Evolutionary conservation across 768 basidiomycete genomes (phyloP).

Genomic region (Phallus indusiatus): DNA sequence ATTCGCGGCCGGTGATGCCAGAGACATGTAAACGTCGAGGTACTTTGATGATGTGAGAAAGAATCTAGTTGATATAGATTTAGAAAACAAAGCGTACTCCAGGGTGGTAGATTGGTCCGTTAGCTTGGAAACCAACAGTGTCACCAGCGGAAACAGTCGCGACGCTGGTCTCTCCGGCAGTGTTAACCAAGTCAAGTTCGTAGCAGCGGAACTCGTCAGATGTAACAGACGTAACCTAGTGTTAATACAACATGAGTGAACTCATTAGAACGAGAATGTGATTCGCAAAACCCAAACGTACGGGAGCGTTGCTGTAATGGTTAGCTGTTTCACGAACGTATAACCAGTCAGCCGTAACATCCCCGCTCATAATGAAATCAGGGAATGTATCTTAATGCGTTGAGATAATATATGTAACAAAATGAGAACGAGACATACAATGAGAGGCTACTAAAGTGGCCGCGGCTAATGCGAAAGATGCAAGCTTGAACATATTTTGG

Average conservation of each 20-base stretch:
- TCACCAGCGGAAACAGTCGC: conserved; percentile 20
- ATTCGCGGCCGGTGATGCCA: conserved; percentile 13
- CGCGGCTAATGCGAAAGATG: neutral
- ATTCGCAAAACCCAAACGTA: too few relatives aligned
- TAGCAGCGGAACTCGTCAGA: too few relatives aligned
- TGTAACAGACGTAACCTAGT: too few relatives aligned
- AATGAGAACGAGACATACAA: too few relatives aligned
- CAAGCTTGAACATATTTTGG: neutral
- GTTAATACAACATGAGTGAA: too few relatives aligned
- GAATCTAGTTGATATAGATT: neutral
- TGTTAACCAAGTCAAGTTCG: conserved; percentile 19
- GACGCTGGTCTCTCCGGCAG: conserved; percentile 16
- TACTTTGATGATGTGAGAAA: neutral
- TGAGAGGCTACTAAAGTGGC: neutral
- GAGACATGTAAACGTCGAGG: conserved; percentile 12
- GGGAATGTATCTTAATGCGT: too few relatives aligned
- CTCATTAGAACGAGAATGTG: too few relatives aligned
- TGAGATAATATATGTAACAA: too few relatives aligned
- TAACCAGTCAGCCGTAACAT: neutral
- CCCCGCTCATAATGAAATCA: conserved; percentile 10
- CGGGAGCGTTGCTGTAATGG: too few relatives aligned
- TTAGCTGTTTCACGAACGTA: too few relatives aligned
- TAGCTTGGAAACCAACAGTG: conserved; percentile 20
- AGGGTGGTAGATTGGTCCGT: conserved; percentile 12
- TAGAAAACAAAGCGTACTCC: conserved; percentile 6